Evolutionary conservation across 1,139 yeast genomes (phyloP), one percentile per base, ranked within the genome.

Genomic region (Dujonia santamariae): DNA sequence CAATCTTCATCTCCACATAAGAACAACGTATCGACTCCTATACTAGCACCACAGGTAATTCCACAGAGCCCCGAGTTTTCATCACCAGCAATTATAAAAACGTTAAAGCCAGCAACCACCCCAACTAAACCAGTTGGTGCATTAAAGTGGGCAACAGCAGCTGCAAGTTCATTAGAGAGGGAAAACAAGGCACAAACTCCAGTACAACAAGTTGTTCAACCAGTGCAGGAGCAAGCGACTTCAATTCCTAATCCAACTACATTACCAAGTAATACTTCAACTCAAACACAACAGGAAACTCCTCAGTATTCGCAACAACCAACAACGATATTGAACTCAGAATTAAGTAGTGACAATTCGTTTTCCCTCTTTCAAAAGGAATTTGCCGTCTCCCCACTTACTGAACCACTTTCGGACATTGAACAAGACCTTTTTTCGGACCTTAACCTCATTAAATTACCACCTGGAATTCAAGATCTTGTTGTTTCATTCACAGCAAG

Each of bases 381-480:
- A 18, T 14, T 16, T n/a, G 19, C 34, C 35, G 13, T 17, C 25
- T 9, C 8, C 19, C 12, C 26, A 6, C 11, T 29, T 9, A 19
- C 19, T 17, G 7, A n/a, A 15, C 7, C 20, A 1, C 49, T 67
- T 25, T 48, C 66, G 2, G 51, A 51, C 14, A 48, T 50, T 5
- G 75, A 69, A 43, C 38, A 51, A 22, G 59, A 55, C 28, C 47
- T 69, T 31, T 67, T 68, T 40, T 54, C 65, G 27, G 71, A 68
- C 45, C 37, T 51, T 32, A 56, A 67, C 37, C 63, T 80, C 40
- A 54, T 78, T 27, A 63, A 61, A 33, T 56, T 80, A 35, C 90
- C 92, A 4, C 80, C 86, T 5, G 94, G 94, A 19, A 72, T 84
- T 26, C 90, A 84, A 54, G 80, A 79, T 46, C 69, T 78, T 39